A percentile compares a stretch with the other conserved stretches of the same genome.
These are phyloP conservation scores for Fusarium floridanum DNA, from an alignment of 2,329 filamentous ascomycete genomes.

Conservation along the genomic window DNA sequence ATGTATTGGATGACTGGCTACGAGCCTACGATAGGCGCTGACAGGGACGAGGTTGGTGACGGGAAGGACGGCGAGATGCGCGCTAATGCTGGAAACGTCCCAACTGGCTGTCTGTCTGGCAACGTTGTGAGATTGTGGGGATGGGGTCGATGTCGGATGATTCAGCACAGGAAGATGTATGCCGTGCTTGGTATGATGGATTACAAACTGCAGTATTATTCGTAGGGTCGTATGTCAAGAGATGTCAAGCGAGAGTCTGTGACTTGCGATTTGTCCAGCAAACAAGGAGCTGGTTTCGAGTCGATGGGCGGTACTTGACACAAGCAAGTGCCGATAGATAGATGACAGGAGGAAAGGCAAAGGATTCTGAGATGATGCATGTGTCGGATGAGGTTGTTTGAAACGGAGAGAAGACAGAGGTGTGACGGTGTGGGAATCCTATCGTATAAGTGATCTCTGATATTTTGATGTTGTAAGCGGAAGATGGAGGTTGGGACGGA, in stretches of 20 bases:
- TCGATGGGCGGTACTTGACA: not conserved
- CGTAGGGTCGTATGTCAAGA: not conserved
- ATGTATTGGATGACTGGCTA: constrained; percentile 1
- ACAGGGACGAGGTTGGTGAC: constrained; percentile 23
- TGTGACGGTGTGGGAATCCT: constrained; percentile 20
- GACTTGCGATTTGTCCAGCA: constrained; percentile 1
- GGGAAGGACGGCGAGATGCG: constrained; percentile 11
- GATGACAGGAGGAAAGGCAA: not conserved
- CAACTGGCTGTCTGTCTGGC: constrained; percentile 11
- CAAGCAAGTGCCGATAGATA: constrained; percentile 1
- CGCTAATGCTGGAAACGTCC: constrained; percentile 21
- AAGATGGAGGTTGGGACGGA: not conserved
- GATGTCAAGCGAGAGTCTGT: not conserved
- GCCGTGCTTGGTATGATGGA: not conserved
- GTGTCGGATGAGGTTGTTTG: constrained; percentile 29
- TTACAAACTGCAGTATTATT: not conserved
- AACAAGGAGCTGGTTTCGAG: not conserved
- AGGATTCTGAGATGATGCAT: constrained; percentile 24
- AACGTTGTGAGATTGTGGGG: constrained; percentile 15
- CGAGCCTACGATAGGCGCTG: constrained; percentile 12
- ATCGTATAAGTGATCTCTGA: not conserved
- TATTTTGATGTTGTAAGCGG: not conserved
- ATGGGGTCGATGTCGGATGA: not conserved
- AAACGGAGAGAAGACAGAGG: constrained; percentile 33
- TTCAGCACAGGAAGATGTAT: not conserved